Evolutionary conservation across 2,329 filamentous ascomycete species (phyloP), one percentile per base, ranked within the genome.

Genomic region (Fonsecaea pugnacius): DNA sequence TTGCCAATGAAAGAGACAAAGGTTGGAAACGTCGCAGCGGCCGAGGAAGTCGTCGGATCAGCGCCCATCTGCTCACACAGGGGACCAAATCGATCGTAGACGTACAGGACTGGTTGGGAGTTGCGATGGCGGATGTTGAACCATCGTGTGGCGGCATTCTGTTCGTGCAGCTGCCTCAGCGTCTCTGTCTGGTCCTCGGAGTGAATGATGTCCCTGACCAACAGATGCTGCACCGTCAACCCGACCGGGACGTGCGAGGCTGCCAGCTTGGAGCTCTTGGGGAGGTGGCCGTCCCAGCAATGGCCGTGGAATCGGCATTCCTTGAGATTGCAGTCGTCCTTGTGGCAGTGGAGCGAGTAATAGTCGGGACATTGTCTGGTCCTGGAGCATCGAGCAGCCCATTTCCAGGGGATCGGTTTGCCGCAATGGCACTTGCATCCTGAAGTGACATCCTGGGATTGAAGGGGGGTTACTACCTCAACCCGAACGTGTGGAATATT

Each of bases 1-100:
- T 60, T 60, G 12, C 57, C 57, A 32, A 60, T 60, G 32, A 60
- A 60, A 14, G 57, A 60, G 12, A 60, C 57, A 27, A 60, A 46
- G 5, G 46, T 60, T 9, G 57, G 57, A 32, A 60, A 53, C 5
- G 12, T 40, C 3, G 32, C 36, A 4, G 46, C 27, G n/a, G 32
- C 18, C 5, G 33, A 46, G 1, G 43, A 50, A n/a, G n/a, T 18
- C 32, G n/a, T 18, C 32, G 12, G 14, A 18, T 32, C 46, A 18
- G 32, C 24, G 21, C 27, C 27, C 27, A 27, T 9, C 14, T 32
- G 24, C 12, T 60, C 48, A 33, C 57, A 60, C 8, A 60, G 33
- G 3, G 57, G 57, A 12, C 46, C 46, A 9, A 60, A 60, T 30
- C 57, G 33, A 18, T 60, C 57, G 46, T 60, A 60, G 43, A 60